These are phyloP conservation scores for Drechslerella coelobrocha DNA, from an alignment of 2,329 filamentous ascomycete genomes.

Conservation along the genomic window DNA sequence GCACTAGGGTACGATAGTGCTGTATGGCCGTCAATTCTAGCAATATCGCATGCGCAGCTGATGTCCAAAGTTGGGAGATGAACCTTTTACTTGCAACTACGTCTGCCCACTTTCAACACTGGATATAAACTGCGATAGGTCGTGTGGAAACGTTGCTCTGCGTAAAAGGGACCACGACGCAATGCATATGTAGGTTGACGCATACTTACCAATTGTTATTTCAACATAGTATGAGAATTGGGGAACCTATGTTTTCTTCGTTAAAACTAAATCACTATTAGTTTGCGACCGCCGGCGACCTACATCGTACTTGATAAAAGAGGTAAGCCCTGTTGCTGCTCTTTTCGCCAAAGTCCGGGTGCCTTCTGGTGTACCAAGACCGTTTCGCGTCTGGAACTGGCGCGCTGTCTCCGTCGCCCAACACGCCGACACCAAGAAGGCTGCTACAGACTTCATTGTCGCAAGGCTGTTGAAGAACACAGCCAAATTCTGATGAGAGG, in stretches of 20 bases:
- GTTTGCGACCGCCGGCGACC: background rate
- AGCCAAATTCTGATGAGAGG: no score
- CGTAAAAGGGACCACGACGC: background rate
- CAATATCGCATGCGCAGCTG: no score
- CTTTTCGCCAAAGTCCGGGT: background rate
- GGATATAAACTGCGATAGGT: background rate
- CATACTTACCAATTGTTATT: background rate
- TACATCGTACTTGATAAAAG: background rate
- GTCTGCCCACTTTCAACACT: no score
- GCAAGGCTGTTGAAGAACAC: conserved; percentile 1
- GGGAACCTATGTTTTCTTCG: background rate
- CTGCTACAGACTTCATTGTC: background rate
- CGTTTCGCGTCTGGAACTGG: background rate
- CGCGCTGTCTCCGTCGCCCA: background rate
- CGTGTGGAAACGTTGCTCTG: background rate
- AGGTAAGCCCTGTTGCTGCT: background rate
- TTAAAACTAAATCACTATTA: background rate
- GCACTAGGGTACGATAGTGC: no score
- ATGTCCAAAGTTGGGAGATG: background rate
- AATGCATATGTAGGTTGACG: no score
- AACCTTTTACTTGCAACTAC: no score
- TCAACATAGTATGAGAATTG: background rate
- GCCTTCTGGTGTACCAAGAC: no score
- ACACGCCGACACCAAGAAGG: background rate
- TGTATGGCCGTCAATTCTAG: no score